A percentile compares a stretch with the other conserved stretches of the same genome.
These are phyloP conservation scores for Handroanthus guayacan DNA, from an alignment of 257 asterid species.

Conservation along the genomic window DNA sequence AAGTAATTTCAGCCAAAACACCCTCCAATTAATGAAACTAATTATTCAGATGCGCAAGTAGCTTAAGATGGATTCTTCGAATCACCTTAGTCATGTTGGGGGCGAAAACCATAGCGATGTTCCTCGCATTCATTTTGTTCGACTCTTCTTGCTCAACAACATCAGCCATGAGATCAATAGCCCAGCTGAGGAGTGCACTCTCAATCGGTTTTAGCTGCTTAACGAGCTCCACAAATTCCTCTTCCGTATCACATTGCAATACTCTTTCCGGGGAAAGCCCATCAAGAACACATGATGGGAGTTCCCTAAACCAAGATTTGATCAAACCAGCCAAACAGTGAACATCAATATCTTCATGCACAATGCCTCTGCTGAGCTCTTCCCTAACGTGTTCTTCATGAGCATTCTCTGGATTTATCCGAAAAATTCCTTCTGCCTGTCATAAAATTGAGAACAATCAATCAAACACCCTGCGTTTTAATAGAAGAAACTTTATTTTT, in stretches of 20 bases:
- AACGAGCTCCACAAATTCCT: slow-evolving; percentile 64
- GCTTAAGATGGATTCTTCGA: neutral
- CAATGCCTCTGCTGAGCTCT: slow-evolving; percentile 76
- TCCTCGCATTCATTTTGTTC: slow-evolving; percentile 92
- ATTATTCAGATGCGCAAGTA: neutral
- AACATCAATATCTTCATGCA: slow-evolving; percentile 79
- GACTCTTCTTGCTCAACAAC: slow-evolving; percentile 77
- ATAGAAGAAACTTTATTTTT: neutral
- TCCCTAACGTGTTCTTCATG: slow-evolving; percentile 77
- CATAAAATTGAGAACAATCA: neutral
- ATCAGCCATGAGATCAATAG: slow-evolving; percentile 94
- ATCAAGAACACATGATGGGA: slow-evolving; percentile 86
- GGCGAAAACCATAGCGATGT: slow-evolving; percentile 90
- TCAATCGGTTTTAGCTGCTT: slow-evolving; percentile 73
- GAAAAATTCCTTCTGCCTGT: slow-evolving; percentile 92
- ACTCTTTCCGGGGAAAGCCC: slow-evolving; percentile 81
- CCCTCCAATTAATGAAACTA: neutral
- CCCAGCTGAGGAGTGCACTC: slow-evolving; percentile 79
- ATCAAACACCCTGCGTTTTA: slow-evolving; percentile 13
- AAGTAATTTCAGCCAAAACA: neutral
- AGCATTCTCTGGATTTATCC: slow-evolving; percentile 90
- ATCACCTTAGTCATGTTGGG: slow-evolving; percentile 95
- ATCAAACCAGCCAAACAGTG: slow-evolving; percentile 87
- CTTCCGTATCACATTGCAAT: slow-evolving; percentile 66
- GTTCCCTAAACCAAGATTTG: slow-evolving; percentile 94